Evolutionary conservation across 73 alveolate species (phyloP).

Genomic region (Paramecium biaurelia): DNA sequence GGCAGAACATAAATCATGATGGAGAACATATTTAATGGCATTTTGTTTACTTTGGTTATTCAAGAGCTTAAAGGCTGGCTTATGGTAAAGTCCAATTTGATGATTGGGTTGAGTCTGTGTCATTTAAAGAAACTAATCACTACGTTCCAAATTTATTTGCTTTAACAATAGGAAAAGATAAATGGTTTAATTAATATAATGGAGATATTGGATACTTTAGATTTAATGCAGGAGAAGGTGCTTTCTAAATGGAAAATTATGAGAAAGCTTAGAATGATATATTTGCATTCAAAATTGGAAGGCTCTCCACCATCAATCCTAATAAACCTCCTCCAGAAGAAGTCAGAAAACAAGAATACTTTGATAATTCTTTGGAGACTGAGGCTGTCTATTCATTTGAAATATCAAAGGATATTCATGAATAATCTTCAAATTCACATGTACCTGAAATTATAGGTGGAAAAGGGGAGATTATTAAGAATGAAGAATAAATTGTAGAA

Average conservation of each 20-base stretch:
- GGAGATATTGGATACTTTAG: constrained; percentile 21
- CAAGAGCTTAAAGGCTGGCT: neutral
- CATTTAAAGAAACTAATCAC: constrained; percentile 28
- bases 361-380: neutral
- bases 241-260: neutral
- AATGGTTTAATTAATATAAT: constrained; percentile 13
- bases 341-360: neutral
- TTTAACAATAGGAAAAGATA: constrained; percentile 17
- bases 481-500: neutral
- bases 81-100: neutral
- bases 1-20: neutral
- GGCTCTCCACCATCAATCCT: neutral
- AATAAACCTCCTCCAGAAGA: neutral
- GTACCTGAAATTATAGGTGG: neutral
- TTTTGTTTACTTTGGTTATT: constrained; percentile 40
- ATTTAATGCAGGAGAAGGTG: constrained; percentile 43
- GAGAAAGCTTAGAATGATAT: neutral
- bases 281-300: constrained; percentile 11
- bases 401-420: neutral
- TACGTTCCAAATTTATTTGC: neutral
- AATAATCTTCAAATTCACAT: neutral
- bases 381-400: neutral
- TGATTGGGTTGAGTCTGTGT: neutral
- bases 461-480: neutral
- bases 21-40: constrained; percentile 20